phyloP scores from a whole-genome alignment of 768 basidiomycete genomes.

The Lepiota venenata region DNA sequence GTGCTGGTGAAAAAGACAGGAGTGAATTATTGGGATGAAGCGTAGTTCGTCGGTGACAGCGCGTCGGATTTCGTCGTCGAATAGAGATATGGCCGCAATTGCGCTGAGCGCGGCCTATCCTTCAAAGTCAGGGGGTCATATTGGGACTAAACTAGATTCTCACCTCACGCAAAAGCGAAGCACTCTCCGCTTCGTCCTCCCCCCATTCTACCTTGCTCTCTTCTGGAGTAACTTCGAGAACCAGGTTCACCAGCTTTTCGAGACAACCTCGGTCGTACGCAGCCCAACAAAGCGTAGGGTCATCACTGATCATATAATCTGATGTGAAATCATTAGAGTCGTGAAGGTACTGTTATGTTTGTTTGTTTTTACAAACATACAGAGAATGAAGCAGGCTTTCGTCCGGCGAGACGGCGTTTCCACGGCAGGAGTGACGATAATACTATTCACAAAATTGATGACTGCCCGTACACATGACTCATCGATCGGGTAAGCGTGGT shows the following conservation, averaged over 20 bases:
- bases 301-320: conserved; percentile 73
- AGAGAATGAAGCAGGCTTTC: conserved; percentile 74
- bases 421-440: conserved; percentile 39
- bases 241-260: conserved; percentile 45
- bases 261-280: conserved; percentile 74
- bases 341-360: background rate
- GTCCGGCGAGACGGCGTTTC: conserved; percentile 45
- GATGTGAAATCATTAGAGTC: background rate
- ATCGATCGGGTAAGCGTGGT: conserved; percentile 28
- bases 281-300: conserved; percentile 58
- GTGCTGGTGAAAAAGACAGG: conserved; percentile 34
- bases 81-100: conserved; percentile 69
- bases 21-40: conserved; percentile 31
- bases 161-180: conserved; percentile 64
- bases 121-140: background rate
- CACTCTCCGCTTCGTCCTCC: conserved; percentile 65
- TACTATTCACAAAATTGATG: conserved; percentile 66
- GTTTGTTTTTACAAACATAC: conserved; percentile 48
- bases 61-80: conserved; percentile 69
- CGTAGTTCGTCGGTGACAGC: conserved; percentile 57
- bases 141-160: conserved; percentile 10
- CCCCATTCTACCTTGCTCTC: conserved; percentile 47
- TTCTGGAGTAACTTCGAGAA: conserved; percentile 51
- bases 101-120: conserved; percentile 68
- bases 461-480: conserved; percentile 51